phyloP scores from a whole-genome alignment of 306 rosid genomes.

The Cicer yamashitae region DNA sequence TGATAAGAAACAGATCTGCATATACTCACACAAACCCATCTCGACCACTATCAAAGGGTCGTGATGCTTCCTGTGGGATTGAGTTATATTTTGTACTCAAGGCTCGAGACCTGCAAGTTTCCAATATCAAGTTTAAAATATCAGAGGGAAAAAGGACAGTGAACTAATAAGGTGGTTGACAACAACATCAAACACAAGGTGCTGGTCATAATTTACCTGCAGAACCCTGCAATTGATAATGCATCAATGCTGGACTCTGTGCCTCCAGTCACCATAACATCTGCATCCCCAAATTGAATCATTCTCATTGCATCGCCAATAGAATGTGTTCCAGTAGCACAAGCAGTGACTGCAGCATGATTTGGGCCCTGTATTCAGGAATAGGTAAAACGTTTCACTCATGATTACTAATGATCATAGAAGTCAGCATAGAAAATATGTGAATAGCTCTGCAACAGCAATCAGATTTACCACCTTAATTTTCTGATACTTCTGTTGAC shows the following conservation, averaged over 20 bases:
- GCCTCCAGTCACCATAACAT: conserved; percentile 98
- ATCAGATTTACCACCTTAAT: conserved; percentile 31
- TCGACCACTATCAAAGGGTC: conserved; percentile 85
- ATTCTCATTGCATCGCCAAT: conserved; percentile 94
- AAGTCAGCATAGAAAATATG: conserved; percentile 5
- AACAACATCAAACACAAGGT: conserved; percentile 21
- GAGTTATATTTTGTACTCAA: conserved; percentile 78
- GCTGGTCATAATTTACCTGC: conserved; percentile 60
- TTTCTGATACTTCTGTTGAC: conserved; percentile 10
- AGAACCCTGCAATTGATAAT: conserved; percentile 88
- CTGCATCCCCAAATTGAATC: conserved; percentile 97
- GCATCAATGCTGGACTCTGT: conserved; percentile 98
- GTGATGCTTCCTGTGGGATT: conserved; percentile 83
- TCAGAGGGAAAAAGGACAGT: background rate
- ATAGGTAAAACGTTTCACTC: conserved; percentile 19
- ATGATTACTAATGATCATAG: conserved; percentile 29
- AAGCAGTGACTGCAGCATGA: conserved; percentile 95
- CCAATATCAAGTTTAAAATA: conserved; percentile 13
- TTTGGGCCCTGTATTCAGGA: conserved; percentile 76
- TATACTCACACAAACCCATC: conserved; percentile 93
- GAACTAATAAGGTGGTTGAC: background rate
- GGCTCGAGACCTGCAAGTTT: conserved; percentile 77
- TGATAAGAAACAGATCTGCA: conserved; percentile 32
- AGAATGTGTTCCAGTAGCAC: conserved; percentile 96
- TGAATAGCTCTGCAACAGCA: conserved; percentile 37